Percentiles rank a stretch among this genome's conserved stretches.
phyloP scores from a whole-genome alignment of 2,329 filamentous ascomycete species.

The Penicillium sp. region DNA sequence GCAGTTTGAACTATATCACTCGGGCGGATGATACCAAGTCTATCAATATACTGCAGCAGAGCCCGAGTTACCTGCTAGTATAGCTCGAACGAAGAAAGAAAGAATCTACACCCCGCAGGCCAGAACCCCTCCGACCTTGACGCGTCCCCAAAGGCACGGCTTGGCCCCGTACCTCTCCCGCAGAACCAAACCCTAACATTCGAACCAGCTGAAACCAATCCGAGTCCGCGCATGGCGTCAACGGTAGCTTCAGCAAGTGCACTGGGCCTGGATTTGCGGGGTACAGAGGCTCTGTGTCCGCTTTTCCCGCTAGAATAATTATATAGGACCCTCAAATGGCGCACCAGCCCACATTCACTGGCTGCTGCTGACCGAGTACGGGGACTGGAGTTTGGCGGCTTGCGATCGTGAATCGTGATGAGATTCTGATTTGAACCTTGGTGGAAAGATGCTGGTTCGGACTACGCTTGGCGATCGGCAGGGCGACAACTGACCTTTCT shows the following conservation, averaged over 20 bases:
- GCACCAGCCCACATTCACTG: background rate
- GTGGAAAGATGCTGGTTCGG: background rate
- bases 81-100: background rate
- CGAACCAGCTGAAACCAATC: background rate
- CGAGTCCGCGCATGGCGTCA: background rate
- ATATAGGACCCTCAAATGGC: background rate
- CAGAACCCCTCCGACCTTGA: background rate
- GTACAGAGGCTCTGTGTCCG: slow-evolving; percentile 1
- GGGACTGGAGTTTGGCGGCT: slow-evolving; percentile 1
- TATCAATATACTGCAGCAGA: background rate
- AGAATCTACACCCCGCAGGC: background rate
- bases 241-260: background rate
- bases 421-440: background rate
- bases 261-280: background rate
- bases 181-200: background rate
- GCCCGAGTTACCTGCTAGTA: background rate
- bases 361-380: background rate
- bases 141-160: background rate
- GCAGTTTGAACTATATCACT: background rate
- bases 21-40: background rate
- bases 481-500: background rate
- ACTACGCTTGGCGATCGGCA: background rate
- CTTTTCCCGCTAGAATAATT: background rate
- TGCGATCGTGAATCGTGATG: background rate
- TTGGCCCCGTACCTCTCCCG: background rate